Evolutionary conservation across 306 rosid genomes (phyloP).

Genomic region (Amphicarpaea edgeworthii): DNA sequence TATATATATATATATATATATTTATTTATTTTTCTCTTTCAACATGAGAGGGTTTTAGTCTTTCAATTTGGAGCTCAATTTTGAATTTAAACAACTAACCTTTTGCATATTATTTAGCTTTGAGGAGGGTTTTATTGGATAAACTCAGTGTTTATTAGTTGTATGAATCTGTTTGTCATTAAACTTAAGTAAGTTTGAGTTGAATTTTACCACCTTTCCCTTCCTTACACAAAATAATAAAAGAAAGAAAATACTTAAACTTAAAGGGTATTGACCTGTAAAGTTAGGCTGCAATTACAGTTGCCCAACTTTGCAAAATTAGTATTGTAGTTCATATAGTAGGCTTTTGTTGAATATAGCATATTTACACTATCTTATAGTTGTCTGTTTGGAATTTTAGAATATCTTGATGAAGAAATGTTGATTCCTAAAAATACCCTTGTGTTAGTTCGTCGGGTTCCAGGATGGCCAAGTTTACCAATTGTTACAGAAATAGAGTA

Average conservation of each 20-base stretch:
- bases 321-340: constrained; percentile 40
- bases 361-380: constrained; percentile 65
- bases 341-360: constrained; percentile 36
- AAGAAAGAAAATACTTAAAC: background rate
- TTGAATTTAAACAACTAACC: constrained; percentile 27
- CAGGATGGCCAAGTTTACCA: constrained; percentile 97
- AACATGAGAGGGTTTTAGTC: constrained; percentile 7
- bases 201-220: constrained; percentile 1
- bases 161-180: background rate
- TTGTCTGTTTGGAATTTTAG: constrained; percentile 93
- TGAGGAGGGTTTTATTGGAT: constrained; percentile 44
- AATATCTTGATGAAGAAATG: constrained; percentile 96
- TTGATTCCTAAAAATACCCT: constrained; percentile 99
- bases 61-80: constrained; percentile 26
- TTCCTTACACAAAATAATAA: constrained; percentile 14
- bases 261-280: constrained; percentile 41
- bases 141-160: constrained; percentile 37
- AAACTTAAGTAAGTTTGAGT: constrained; percentile 27
- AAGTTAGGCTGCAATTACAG: constrained; percentile 43
- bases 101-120: constrained; percentile 29
- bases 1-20: too few species aligned
- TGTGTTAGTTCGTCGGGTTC: constrained; percentile 98
- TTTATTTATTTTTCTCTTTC: too few species aligned
- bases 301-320: constrained; percentile 39
- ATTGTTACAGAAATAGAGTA: constrained; percentile 95